Evolutionary conservation across 2,329 filamentous ascomycete species (phyloP), one percentile per base, ranked within the genome.

Genomic region (Hymenotorrendiella dingleyae): DNA sequence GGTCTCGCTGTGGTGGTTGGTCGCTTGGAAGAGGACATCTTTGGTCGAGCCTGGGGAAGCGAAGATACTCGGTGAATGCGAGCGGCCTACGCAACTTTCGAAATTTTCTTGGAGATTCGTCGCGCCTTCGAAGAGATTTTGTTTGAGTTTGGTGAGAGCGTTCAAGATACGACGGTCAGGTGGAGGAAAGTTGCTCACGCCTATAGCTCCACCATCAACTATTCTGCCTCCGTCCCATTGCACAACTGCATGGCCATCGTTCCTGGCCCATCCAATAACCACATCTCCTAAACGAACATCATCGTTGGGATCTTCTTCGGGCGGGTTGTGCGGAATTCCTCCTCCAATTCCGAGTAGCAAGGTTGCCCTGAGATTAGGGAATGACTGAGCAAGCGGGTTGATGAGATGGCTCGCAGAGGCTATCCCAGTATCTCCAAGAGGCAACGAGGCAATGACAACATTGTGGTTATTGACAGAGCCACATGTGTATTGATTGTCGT

Each of bases 291-390:
- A 34, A 4, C 40, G 21, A 20, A 49, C 30, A 23, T 48, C 38
- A 6, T 20, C 4, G 10, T 33, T 12, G 4, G 14, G 19, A 29
- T 11, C n/a, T n/a, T n/a, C n/a, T 44, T 43, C 11, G 27, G 9
- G 26, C 11, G 11, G 26, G 14, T 28, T 28, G 11, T 14, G 17
- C 10, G 54, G 44, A 20, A 56, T 37, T 21, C 56, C 57, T 16
- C 56, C 50, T 4, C 63, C 67, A 28, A 71, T 66, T 16, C 67
- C 67, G 1, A 71, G 66, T 55, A 72, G 60, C 3, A 72, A 54
- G 2, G 59, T 61, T 27, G 68, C 56, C 17, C 49, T 57, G 36
- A 68, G 63, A 26, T 47, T 49, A 6, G 54, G 52, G 42, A 67
- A 68, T 6, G 57, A 55, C 9, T 43, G 33, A 6, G 45, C 40